Evolutionary conservation across 169 alveolate species (phyloP).

Genomic region (Plasmodium billcollinsi): DNA sequence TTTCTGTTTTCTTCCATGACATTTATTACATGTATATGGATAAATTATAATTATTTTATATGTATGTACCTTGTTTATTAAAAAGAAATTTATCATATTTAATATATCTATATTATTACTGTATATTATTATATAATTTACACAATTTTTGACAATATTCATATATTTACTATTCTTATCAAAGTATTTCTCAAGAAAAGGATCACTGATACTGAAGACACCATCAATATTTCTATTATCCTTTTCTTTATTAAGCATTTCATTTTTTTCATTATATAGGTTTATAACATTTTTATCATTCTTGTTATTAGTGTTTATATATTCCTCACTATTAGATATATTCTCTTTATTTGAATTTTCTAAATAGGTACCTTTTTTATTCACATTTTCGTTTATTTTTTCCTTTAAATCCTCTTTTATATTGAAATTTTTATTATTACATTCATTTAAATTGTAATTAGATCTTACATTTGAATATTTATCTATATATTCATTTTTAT

Average conservation of each 20-base stretch:
- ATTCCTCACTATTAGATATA: neutral
- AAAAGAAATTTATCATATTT: slow-evolving; percentile 31
- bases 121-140: slow-evolving; percentile 46
- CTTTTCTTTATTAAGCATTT: neutral
- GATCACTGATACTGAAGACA: slow-evolving; percentile 62
- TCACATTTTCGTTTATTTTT: too few relatives aligned
- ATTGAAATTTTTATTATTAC: too few relatives aligned
- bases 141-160: slow-evolving; percentile 52
- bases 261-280: slow-evolving; percentile 1
- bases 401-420: too few relatives aligned
- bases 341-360: neutral
- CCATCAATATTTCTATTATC: slow-evolving; percentile 27
- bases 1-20: slow-evolving; percentile 3
- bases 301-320: neutral
- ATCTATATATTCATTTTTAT: too few relatives aligned
- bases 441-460: too few relatives aligned
- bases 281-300: neutral
- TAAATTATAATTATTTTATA: slow-evolving; percentile 42
- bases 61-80: slow-evolving; percentile 19
- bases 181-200: slow-evolving; percentile 47
- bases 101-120: slow-evolving; percentile 52
- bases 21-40: slow-evolving; percentile 48
- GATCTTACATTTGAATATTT: too few relatives aligned
- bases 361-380: too few relatives aligned
- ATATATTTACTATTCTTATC: slow-evolving; percentile 51